These are phyloP conservation scores for Globisporangium mamillatum DNA, from an alignment of 352 stramenopile genomes.

Conservation along the genomic window DNA sequence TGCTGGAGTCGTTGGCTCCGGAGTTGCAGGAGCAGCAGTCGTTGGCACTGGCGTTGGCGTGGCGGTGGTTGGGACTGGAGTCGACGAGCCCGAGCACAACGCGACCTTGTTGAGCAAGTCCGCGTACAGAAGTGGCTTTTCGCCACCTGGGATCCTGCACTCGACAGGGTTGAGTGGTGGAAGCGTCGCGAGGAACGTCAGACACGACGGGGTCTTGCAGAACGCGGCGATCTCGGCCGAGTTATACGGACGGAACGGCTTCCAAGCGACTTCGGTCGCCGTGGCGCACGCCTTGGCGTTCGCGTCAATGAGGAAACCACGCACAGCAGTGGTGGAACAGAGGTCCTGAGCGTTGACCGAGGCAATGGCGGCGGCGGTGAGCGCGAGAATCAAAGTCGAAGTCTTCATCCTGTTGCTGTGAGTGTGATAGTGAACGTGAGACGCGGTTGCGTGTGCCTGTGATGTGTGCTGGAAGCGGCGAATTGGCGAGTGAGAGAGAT, in stretches of 20 bases:
- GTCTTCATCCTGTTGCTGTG: neutral
- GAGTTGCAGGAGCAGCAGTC: neutral
- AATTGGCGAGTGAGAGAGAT: neutral
- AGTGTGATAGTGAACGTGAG: neutral
- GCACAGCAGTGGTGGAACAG: neutral
- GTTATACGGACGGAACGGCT: conserved; percentile 6
- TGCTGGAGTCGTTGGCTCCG: neutral
- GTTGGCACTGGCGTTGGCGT: neutral
- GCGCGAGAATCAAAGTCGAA: neutral
- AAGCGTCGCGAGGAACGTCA: conserved; percentile 8
- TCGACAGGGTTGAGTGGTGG: conserved; percentile 8
- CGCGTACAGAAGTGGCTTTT: neutral
- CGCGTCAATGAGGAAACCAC: neutral
- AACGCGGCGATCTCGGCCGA: conserved; percentile 7
- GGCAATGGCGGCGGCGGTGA: neutral
- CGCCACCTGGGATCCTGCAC: conserved; percentile 5
- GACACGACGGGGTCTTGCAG: neutral
- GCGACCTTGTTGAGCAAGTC: neutral
- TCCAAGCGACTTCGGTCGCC: neutral
- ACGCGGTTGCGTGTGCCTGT: neutral
- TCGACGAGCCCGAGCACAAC: neutral
- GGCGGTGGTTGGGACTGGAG: neutral
- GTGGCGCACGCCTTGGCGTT: neutral
- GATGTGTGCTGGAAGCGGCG: neutral
- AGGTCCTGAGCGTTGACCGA: neutral